phyloP scores from a whole-genome alignment of 1,284 basidiomycete genomes.

The Ustilago loliicola region DNA sequence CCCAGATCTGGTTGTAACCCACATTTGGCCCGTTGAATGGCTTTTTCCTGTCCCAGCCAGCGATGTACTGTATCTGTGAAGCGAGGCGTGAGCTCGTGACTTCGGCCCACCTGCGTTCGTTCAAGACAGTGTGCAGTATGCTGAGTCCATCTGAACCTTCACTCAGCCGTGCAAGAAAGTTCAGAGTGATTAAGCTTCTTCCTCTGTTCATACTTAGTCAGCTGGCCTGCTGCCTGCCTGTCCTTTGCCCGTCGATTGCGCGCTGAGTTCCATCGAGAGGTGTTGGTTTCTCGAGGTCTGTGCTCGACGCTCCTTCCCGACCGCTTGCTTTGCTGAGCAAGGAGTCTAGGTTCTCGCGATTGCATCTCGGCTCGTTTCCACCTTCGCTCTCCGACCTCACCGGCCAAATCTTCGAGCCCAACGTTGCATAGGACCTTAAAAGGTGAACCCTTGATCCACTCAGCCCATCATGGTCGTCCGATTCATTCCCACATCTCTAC shows the following conservation, averaged over 20 bases:
- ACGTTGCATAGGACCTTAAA: slow-evolving; percentile 8
- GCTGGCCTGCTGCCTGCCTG: slow-evolving; percentile 6
- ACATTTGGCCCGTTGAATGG: not conserved
- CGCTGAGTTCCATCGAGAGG: not conserved
- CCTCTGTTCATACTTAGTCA: not conserved
- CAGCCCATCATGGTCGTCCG: slow-evolving; percentile 7
- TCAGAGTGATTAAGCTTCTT: slow-evolving; percentile 4
- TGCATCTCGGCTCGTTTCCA: slow-evolving; percentile 6
- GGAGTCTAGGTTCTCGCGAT: not conserved
- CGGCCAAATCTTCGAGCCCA: slow-evolving; percentile 10
- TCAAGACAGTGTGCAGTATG: not conserved
- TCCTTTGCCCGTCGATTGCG: not conserved
- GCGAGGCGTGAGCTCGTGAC: not conserved
- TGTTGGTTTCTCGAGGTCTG: not conserved
- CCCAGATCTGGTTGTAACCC: not conserved
- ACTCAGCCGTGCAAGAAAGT: slow-evolving; percentile 1
- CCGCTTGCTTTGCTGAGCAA: slow-evolving; percentile 15
- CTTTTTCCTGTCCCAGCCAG: not conserved
- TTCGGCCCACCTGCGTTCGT: not conserved
- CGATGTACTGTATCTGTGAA: not conserved
- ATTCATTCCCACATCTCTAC: slow-evolving; percentile 12
- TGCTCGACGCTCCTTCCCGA: not conserved
- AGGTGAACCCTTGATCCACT: not conserved
- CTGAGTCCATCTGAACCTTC: not conserved
- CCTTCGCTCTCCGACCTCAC: not conserved